Evolutionary conservation across 2,329 filamentous ascomycete genomes (phyloP), one percentile per base, ranked within the genome.

Genomic region (Xylariaceae sp.): DNA sequence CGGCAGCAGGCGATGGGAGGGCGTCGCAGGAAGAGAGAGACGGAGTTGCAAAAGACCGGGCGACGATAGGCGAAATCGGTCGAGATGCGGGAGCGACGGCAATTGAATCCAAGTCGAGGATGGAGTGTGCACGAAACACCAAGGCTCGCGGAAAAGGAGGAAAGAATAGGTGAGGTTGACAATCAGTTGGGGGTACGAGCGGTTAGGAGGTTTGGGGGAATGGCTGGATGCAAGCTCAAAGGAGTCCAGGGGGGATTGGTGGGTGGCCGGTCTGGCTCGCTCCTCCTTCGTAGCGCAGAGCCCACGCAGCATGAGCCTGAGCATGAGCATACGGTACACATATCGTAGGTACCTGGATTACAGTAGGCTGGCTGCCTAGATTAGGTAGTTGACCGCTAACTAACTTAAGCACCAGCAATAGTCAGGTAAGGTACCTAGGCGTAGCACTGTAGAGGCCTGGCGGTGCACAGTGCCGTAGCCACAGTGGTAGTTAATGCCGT

Each of bases 81-180:
- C 43, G 50, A 53, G 42, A 48, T 45, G 52, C 26, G 40, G 43
- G n/a, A 53, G 51, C 56, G 56, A 51, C 51, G 51, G 54, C 56
- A 57, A 60, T 60, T 62, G 62, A 63, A 58, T 57, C 50, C 56
- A 62, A 57, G 55, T 50, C 51, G 60, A 52, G 26, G 37, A 47
- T 55, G 51, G 45, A 53, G 45, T 41, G 51, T 58, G 61, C 56
- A 65, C 60, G 61, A 54, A 57, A 66, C 59, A 63, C 63, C 61
- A 61, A 65, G 63, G 59, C 59, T 59, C 59, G 47, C 42, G 40
- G 40, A 53, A 60, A 60, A 61, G 62, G 63, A 61, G 55, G 50
- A 56, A 57, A 53, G 53, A 49, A 56, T 57, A 54, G 60, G 58
- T 66, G 66, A 68, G 65, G 65, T 67, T 67, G 65, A 65, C 62